Percentiles rank a stretch among this genome's conserved stretches.
phyloP scores from a whole-genome alignment of 441 rosid genomes.

The Eutrema salsugineum region DNA sequence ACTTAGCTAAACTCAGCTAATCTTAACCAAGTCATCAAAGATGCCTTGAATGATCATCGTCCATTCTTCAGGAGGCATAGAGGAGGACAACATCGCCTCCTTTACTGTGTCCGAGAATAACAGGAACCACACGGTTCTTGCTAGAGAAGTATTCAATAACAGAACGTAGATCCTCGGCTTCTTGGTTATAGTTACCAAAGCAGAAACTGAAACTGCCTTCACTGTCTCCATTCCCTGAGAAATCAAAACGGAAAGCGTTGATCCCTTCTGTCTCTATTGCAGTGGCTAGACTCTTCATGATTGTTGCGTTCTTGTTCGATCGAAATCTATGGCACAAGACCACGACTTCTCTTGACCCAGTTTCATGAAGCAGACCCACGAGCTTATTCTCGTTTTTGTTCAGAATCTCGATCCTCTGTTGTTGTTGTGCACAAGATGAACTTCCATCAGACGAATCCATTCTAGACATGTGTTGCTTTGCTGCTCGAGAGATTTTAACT shows the following conservation, averaged over 20 bases:
- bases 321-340: slow-evolving; percentile 69
- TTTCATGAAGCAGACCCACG: slow-evolving; percentile 65
- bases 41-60: too few relatives aligned
- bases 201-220: not conserved
- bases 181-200: not conserved
- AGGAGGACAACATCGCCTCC: slow-evolving; percentile 57
- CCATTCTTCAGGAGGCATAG: too few relatives aligned
- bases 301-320: slow-evolving; percentile 38
- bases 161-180: not conserved
- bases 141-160: slow-evolving; percentile 45
- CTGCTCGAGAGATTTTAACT: not conserved
- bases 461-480: not conserved
- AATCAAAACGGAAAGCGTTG: slow-evolving; percentile 64
- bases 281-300: slow-evolving; percentile 50
- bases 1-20: too few relatives aligned
- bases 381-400: slow-evolving; percentile 66
- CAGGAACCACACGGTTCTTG: slow-evolving; percentile 35
- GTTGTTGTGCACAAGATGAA: not conserved
- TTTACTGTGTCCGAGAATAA: slow-evolving; percentile 78
- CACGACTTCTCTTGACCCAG: slow-evolving; percentile 55
- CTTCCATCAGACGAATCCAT: not conserved
- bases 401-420: slow-evolving; percentile 35
- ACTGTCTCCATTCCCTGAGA: slow-evolving; percentile 54
- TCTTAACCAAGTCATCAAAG: too few relatives aligned
- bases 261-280: slow-evolving; percentile 57